Evolutionary conservation across 768 basidiomycete species (phyloP), one percentile per base, ranked within the genome.

Genomic region (Hydnum rufescens): DNA sequence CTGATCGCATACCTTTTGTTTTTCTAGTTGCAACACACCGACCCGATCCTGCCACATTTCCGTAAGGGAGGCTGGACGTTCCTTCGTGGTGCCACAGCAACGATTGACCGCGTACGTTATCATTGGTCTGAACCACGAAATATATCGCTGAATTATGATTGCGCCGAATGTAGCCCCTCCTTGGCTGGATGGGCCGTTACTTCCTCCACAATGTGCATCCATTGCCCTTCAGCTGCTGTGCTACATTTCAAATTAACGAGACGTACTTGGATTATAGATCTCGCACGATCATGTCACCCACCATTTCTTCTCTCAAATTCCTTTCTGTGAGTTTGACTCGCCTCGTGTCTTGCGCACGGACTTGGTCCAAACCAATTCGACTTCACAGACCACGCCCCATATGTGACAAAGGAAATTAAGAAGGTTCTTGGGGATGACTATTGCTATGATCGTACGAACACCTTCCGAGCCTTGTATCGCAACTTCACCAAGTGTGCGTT

Each of bases 31-130:
- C 44, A 47, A 25, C 93, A 99, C 71, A 96, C 93, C 60, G 93
- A 96, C 68, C 88, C 92, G n/a, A 65, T 82, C 46, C 75, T 97
- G 42, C 92, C 92, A 47, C 93, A 96, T 68, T 96, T 95, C 73
- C 82, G 85, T 57, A 76, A 79, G 13, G 63, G 76, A 31, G 80
- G 83, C 62, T 96, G 92, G 73, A 90, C 80, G 32, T 99, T 97
- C 74, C 71, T 81, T 39, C 85, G 89, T 59, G 93, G 93, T 54
- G 93, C 93, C 13, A 77, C 96, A 51, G 70, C 84, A 50, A 99
- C 93, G 5, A 71, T 96, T 39, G 89, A 97, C 64, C 84, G 87
- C 46, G 77, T 64, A 60, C 73, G 87, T 32, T 70, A 16, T 22
- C 22, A 13, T 22, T 39, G 36, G 13, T 47, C 13, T 25, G 44